Conservation (phyloP, 192 early-diverging fungal species). For the Chytriomyces confervae region DNA sequence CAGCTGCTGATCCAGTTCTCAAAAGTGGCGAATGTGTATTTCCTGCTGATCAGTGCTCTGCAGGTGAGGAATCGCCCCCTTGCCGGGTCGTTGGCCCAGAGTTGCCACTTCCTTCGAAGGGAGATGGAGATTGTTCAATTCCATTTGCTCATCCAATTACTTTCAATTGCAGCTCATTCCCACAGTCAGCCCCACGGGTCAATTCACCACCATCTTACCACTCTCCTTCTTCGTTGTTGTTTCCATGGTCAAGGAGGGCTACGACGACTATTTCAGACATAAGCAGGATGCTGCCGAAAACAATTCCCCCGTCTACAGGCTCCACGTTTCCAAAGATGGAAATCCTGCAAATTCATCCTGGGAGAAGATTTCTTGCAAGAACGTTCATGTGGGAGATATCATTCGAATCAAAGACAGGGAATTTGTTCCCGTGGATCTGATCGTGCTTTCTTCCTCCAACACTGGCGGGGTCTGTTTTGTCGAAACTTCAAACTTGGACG, state of each 20-base stretch:
- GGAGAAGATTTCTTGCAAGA: constrained; percentile 34
- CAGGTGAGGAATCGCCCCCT: constrained; percentile 44
- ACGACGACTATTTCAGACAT: constrained; percentile 60
- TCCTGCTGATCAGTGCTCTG: constrained; percentile 64
- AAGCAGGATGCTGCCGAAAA: constrained; percentile 30
- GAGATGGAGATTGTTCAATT: too few relatives aligned
- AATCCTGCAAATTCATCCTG: background rate
- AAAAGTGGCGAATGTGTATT: constrained; percentile 72
- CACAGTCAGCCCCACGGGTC: constrained; percentile 75
- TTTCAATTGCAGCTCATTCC: constrained; percentile 40
- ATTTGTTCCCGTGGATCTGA: constrained; percentile 78
- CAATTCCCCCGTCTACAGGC: constrained; percentile 9
- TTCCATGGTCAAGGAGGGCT: constrained; percentile 79
- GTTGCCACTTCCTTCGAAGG: too few relatives aligned
- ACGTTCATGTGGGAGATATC: constrained; percentile 76
- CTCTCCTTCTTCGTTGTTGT: constrained; percentile 74
- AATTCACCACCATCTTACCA: constrained; percentile 78
- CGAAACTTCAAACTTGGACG: constrained; percentile 83
- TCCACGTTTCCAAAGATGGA: background rate
- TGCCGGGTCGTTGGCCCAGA: background rate
- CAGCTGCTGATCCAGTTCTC: constrained; percentile 69
- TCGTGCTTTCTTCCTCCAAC: constrained; percentile 72
- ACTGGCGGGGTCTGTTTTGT: constrained; percentile 80
- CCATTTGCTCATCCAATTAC: too few relatives aligned
- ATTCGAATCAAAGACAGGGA: constrained; percentile 74